phyloP scores from a whole-genome alignment of 371 early-diverging fungal species.

The Mortierella sp. region DNA sequence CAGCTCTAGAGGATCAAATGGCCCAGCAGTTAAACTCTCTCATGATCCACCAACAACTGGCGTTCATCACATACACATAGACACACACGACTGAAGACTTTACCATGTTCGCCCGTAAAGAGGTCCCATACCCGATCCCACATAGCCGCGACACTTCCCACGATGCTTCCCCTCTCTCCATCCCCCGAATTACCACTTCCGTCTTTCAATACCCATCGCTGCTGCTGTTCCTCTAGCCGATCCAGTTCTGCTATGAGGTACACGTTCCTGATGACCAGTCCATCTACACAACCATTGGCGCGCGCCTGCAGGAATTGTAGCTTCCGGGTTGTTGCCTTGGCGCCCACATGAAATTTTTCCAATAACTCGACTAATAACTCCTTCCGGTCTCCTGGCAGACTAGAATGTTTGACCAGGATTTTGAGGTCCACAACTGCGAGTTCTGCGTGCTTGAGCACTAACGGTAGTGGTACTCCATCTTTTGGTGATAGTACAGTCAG shows the following conservation, averaged over 20 bases:
- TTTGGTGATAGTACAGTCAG: neutral
- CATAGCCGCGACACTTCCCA: neutral
- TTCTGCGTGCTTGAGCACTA: constrained; percentile 33
- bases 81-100: too few species aligned
- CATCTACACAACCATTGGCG: constrained; percentile 42
- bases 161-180: neutral
- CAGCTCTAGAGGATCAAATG: constrained; percentile 2
- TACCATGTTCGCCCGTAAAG: constrained; percentile 19
- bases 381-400: constrained; percentile 8
- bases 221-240: constrained; percentile 22
- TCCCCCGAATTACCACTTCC: neutral
- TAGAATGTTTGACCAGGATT: constrained; percentile 30
- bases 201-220: neutral
- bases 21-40: neutral
- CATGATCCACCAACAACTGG: too few species aligned
- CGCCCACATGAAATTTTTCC: constrained; percentile 24
- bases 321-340: constrained; percentile 24
- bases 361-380: constrained; percentile 18
- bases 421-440: constrained; percentile 43
- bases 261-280: constrained; percentile 36
- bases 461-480: constrained; percentile 19
- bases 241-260: constrained; percentile 36
- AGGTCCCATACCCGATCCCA: constrained; percentile 4
- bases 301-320: constrained; percentile 34
- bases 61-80: too few species aligned